Evolutionary conservation across 108 stramenopile species (phyloP), one percentile per base, ranked within the genome.

Genomic region (Cyclotella atomus): DNA sequence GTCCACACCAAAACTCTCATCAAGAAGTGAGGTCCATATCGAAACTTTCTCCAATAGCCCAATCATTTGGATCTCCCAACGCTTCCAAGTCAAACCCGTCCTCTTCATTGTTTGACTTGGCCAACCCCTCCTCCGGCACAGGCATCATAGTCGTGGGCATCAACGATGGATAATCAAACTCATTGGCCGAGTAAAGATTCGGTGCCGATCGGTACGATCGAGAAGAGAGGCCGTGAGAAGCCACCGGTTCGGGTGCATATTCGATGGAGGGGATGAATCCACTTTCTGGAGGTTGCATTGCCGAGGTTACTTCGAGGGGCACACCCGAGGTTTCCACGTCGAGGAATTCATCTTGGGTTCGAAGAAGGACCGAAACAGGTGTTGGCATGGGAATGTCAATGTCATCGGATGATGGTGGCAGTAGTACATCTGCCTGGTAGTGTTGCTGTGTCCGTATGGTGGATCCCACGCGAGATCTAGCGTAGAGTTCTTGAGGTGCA

Each of bases 341-440:
- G 21, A 80, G 44, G 50, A 74, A 81, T 33, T 82, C 81, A 54
- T 82, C 81, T 12, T 73, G 49, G 20, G 81, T 82, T 25, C 54
- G 81, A 17, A 82, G 64, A 2, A 82, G 70, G 16, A 82, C 81
- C 5, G 74, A 75, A 25, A 82, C 81, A 2, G 81, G 81, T 34
- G 81, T 82, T 12, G 81, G 81, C 81, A 82, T 82, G 7, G 81
- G 81, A 36, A 82, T 82, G 47, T 82, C 81, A 27, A 82, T 82
- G 33, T 82, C 81, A 21, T 75, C 81, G 33, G 33, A 28, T 6
- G 52, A 10, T 65, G 69, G 12, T 59, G 64, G 17, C 47, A 12
- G 15, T 65, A 64, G 12, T 60, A 32, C 23, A 57, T 21, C 2
- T 15, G 6, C 60, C 29, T 15, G 60, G 20, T 36, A 25, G 9